Conservation (phyloP, 352 stramenopile genomes). For the Elongisporangium undulatum region DNA sequence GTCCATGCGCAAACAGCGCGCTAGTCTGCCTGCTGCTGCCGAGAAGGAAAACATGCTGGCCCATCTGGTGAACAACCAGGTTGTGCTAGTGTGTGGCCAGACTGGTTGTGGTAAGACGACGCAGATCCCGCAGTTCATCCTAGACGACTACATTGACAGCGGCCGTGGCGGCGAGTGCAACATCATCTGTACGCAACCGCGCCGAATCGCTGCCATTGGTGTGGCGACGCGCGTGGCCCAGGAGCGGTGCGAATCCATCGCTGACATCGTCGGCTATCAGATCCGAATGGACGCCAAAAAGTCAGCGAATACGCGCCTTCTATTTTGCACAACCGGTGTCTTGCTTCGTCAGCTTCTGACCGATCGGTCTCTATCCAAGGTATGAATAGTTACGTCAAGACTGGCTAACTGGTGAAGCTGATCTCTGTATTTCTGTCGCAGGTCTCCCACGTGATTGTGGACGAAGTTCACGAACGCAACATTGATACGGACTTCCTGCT, state of each 20-base stretch:
- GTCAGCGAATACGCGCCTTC: slow-evolving; percentile 84
- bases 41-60: slow-evolving; percentile 57
- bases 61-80: slow-evolving; percentile 65
- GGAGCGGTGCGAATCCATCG: slow-evolving; percentile 89
- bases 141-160: slow-evolving; percentile 91
- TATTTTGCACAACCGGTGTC: slow-evolving; percentile 97
- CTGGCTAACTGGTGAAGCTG: neutral
- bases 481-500: slow-evolving; percentile 97
- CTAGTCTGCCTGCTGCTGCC: slow-evolving; percentile 52
- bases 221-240: slow-evolving; percentile 94
- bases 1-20: slow-evolving; percentile 48
- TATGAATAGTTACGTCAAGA: slow-evolving; percentile 30
- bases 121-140: slow-evolving; percentile 96
- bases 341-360: slow-evolving; percentile 91
- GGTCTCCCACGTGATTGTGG: slow-evolving; percentile 98
- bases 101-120: slow-evolving; percentile 96
- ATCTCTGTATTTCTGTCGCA: slow-evolving; percentile 1
- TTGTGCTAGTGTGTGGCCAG: slow-evolving; percentile 94
- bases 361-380: slow-evolving; percentile 80
- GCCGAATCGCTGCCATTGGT: slow-evolving; percentile 94
- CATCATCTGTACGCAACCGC: slow-evolving; percentile 96
- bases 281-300: slow-evolving; percentile 94
- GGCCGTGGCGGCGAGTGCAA: slow-evolving; percentile 86
- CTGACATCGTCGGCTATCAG: slow-evolving; percentile 91
- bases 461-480: slow-evolving; percentile 98